phyloP scores from a whole-genome alignment of 2,329 filamentous ascomycete genomes.

The Allantophomopsis cytisporea region DNA sequence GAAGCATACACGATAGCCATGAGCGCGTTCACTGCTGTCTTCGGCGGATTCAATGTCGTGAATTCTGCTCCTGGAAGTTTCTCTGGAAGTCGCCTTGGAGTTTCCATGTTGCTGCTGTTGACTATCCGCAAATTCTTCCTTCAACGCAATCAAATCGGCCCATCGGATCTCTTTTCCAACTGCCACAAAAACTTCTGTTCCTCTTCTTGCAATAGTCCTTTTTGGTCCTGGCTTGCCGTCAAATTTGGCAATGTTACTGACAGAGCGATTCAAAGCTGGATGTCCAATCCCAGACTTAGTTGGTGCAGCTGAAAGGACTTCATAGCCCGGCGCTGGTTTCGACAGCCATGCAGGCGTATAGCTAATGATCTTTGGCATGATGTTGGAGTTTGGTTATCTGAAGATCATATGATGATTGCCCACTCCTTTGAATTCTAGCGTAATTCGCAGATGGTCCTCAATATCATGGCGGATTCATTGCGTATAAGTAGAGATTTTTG shows the following conservation, averaged over 20 bases:
- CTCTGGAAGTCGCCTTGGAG: conserved; percentile 7
- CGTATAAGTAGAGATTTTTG: too few species aligned
- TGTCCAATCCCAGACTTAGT: conserved; percentile 8
- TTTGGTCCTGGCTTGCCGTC: conserved; percentile 33
- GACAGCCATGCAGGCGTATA: conserved; percentile 84
- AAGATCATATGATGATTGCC: conserved; percentile 1
- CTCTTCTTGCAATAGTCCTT: conserved; percentile 64
- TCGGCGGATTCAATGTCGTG: conserved; percentile 7
- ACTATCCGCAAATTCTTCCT: conserved; percentile 41
- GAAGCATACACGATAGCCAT: conserved; percentile 32
- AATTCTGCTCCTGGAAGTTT: conserved; percentile 9
- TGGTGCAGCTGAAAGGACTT: conserved; percentile 52
- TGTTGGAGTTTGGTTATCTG: conserved; percentile 10
- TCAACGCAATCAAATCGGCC: conserved; percentile 72
- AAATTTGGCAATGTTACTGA: conserved; percentile 8
- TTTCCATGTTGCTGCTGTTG: conserved; percentile 9
- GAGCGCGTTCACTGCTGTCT: conserved; percentile 18
- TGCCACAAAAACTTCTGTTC: conserved; percentile 80
- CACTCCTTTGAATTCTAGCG: too few species aligned
- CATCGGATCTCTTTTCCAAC: conserved; percentile 84
- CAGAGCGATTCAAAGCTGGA: conserved; percentile 21
- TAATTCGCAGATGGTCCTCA: too few species aligned
- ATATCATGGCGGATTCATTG: too few species aligned
- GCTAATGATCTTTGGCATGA: conserved; percentile 75
- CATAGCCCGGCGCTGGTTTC: conserved; percentile 61